phyloP scores from a whole-genome alignment of 768 basidiomycete species.

The Hericium alpestre region DNA sequence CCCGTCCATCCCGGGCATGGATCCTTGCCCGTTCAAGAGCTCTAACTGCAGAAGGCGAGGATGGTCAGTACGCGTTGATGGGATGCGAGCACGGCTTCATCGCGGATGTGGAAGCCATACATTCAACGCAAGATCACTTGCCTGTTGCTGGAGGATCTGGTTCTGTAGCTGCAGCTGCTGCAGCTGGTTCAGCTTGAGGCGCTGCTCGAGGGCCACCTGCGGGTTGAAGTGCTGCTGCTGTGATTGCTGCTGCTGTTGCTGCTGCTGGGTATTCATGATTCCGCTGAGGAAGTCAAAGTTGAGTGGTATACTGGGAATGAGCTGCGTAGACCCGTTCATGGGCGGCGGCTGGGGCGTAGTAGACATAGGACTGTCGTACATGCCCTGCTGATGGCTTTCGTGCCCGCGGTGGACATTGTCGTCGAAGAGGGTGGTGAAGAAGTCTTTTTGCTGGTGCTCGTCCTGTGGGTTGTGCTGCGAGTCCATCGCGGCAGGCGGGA shows the following conservation, averaged over 20 bases:
- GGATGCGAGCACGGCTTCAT: neutral
- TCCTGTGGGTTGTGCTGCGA: slow-evolving; percentile 5
- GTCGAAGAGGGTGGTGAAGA: slow-evolving; percentile 20
- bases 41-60: slow-evolving; percentile 14
- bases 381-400: slow-evolving; percentile 9
- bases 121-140: slow-evolving; percentile 21
- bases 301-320: slow-evolving; percentile 18
- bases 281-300: slow-evolving; percentile 41
- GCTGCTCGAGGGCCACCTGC: slow-evolving; percentile 57
- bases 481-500: slow-evolving; percentile 4
- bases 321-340: slow-evolving; percentile 10
- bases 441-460: slow-evolving; percentile 19
- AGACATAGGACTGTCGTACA: slow-evolving; percentile 11
- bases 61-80: neutral
- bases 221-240: slow-evolving; percentile 22
- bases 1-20: slow-evolving; percentile 19
- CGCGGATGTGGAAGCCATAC: slow-evolving; percentile 6
- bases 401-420: slow-evolving; percentile 9
- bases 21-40: slow-evolving; percentile 26
- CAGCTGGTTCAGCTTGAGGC: slow-evolving; percentile 67
- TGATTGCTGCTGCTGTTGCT: slow-evolving; percentile 9
- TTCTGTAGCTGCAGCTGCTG: slow-evolving; percentile 72
- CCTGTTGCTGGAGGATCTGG: slow-evolving; percentile 87
- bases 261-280: slow-evolving; percentile 38
- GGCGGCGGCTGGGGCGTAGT: slow-evolving; percentile 5